phyloP scores from a whole-genome alignment of 805 yeast species.

The Wickerhamomyces canadensis region DNA sequence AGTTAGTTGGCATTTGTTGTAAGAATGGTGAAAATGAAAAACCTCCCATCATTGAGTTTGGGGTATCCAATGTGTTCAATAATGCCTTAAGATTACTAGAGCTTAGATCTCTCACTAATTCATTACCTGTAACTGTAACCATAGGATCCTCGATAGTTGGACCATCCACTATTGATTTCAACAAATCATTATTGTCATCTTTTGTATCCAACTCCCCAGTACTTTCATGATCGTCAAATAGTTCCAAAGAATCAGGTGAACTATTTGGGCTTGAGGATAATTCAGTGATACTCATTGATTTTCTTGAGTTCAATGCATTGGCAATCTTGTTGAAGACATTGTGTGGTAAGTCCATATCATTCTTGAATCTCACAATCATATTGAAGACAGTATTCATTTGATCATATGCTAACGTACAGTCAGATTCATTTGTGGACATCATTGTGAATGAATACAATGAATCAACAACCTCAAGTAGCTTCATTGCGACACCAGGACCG shows the following conservation, averaged over 20 bases:
- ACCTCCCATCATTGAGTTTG: not conserved
- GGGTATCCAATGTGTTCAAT: not conserved
- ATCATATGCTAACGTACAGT: constrained; percentile 12
- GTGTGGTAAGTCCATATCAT: constrained; percentile 17
- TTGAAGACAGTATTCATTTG: constrained; percentile 14
- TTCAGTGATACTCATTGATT: not conserved
- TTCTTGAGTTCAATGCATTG: constrained; percentile 11
- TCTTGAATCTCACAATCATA: constrained; percentile 17
- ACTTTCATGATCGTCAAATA: not conserved
- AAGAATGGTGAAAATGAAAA: not conserved
- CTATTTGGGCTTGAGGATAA: not conserved
- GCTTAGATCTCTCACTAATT: not conserved
- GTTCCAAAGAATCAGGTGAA: not conserved
- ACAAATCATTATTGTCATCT: not conserved
- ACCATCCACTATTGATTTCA: not conserved
- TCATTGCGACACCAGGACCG: constrained; percentile 21
- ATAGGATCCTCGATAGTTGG: not conserved
- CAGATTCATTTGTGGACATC: constrained; percentile 10
- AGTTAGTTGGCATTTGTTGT: not conserved
- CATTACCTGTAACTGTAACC: not conserved
- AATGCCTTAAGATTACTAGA: not conserved
- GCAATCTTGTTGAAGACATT: constrained; percentile 13
- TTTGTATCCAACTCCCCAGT: not conserved
- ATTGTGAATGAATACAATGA: constrained; percentile 15
- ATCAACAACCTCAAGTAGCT: constrained; percentile 21